Evolutionary conservation across 306 rosid genomes (phyloP), one percentile per base, ranked within the genome.

Genomic region (Herpetospermum pedunculosum): DNA sequence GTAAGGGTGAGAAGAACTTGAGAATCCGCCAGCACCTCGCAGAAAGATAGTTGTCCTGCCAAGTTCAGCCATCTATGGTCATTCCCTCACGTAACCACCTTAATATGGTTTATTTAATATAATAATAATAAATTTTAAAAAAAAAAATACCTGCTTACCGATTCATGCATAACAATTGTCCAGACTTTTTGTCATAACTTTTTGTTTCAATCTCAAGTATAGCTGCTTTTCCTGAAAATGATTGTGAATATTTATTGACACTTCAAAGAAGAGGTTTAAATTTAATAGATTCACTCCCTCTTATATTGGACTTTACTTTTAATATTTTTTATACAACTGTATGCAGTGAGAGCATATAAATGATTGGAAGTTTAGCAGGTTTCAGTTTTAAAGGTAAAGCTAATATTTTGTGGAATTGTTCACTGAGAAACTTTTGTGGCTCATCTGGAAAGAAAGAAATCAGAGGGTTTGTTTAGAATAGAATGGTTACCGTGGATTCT

Each of bases 1-100:
- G 82, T 78, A 91, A 18, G 88, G 96, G 7, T 75, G 76, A 82
- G 97, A 88, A 40, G 99, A 87, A 63, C 73, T 87, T 73, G 99
- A 94, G 90, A 94, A 91, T 77, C 99, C 99, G 73, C 99, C 99
- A 74, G 97, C 97, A 74, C 99, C 96, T 35, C 97, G 96, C 71
- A 91, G 88, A 83, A 76, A 94, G 59, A 34, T 74, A 19, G 96
- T 85, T 32, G 73, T n/a, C 84, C 99, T 91, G 88, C 83, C 84
- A 75, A 80, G 78, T 81, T 76, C 43, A 50, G 70, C 26, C 55
- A 41, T 72, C 26, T 74, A 78, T 57, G 76, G 87, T 77, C 46
- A 78, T 46, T 53, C 69, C 72, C 80, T 19, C 48, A 21, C 63
- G 76, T 25, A 23, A 76, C 69, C 76, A 50, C 58, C 76, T 38